Base-by-base conservation (phyloP, 2,329 filamentous ascomycete species). In the Aspergillus bombycis region DNA sequence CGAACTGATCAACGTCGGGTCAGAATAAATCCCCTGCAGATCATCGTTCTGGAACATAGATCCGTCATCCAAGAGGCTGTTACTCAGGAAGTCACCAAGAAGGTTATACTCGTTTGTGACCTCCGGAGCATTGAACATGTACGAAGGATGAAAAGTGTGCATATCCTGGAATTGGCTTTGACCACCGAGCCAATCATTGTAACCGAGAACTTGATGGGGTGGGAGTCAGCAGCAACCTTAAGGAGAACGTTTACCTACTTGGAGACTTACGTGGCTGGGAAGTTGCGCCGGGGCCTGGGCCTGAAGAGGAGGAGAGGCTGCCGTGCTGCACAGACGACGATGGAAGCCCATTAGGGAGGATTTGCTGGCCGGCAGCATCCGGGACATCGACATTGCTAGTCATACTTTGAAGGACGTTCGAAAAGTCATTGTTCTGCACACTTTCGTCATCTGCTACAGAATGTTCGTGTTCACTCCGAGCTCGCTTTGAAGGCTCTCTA, bases 61-160 rank as follows among this genome's bases (percentile, higher is more conserved):
- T 65, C 87, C 88, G 77, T 96, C 94, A 80, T 98, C 94, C 68
- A 97, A 86, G 61, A 97, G 82, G 75, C 92, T 96, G 70, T 89
- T 96, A 78, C 94, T 95, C 65, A 99, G 86, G 76, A 98, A 98
- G 78, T 99, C 94, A 82, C 96, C 96, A 74, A 99, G 88, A 58
- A 98, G 83, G 76, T 97, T 97, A 78, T 97, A 97, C 82, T 99
- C 95, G 80, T 95, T 95, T 65, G 91, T 94, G 71, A 97, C 92
- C 80, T 99, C 95, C 67, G 93, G 92, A n/a, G 89, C 88, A 76
- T 90, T 91, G 81, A 97, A 96, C 90, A 97, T 94, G 82, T 95
- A 98, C 74, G 92, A 95, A 63, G 92, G 91, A 80, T 97, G 93
- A 75, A 94, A 93, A 76, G 89, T 92, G 81, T 95, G 93, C 89